phyloP scores from a whole-genome alignment of 768 basidiomycete species.

The Tephrocybe sp. region DNA sequence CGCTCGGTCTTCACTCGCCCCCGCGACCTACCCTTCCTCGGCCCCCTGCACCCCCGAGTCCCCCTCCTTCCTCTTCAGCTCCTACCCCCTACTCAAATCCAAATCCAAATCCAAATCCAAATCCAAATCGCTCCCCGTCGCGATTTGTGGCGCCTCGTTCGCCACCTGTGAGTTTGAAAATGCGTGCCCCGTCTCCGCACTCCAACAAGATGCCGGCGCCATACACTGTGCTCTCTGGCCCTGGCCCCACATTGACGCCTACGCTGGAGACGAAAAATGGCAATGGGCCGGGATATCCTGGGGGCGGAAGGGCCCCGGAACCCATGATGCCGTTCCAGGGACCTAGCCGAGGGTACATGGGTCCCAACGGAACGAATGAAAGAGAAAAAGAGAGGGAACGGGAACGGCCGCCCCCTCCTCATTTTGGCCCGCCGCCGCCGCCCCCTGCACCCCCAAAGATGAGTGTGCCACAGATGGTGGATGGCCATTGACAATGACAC shows the following conservation, averaged over 20 bases:
- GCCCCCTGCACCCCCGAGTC: slow-evolving; percentile 25
- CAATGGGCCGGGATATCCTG: slow-evolving; percentile 14
- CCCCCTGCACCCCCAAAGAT: slow-evolving; percentile 40
- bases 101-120: slow-evolving; percentile 16
- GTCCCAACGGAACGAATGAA: slow-evolving; percentile 22
- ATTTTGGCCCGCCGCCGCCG: slow-evolving; percentile 18
- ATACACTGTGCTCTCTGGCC: slow-evolving; percentile 22
- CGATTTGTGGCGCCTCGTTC: slow-evolving; percentile 26
- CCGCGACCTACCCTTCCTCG: slow-evolving; percentile 26
- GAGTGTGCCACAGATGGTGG: slow-evolving; percentile 41
- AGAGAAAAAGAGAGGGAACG: slow-evolving; percentile 21
- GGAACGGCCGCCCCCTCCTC: slow-evolving; percentile 27
- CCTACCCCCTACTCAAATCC: slow-evolving; percentile 15
- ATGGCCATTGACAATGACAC: slow-evolving; percentile 37
- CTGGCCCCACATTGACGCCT: slow-evolving; percentile 24
- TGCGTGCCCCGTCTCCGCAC: slow-evolving; percentile 32
- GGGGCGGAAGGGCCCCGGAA: slow-evolving; percentile 31
- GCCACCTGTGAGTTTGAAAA: slow-evolving; percentile 31
- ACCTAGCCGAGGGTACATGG: slow-evolving; percentile 17
- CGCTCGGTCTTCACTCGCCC: slow-evolving; percentile 32
- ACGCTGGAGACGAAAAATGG: slow-evolving; percentile 21
- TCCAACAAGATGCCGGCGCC: slow-evolving; percentile 17
- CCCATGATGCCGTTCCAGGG: slow-evolving; percentile 27
- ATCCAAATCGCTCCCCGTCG: slow-evolving; percentile 25
- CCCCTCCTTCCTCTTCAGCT: slow-evolving; percentile 8